These are phyloP conservation scores for Plasmodium cynomolgi DNA, from an alignment of 169 alveolate species.

Conservation along the genomic window DNA sequence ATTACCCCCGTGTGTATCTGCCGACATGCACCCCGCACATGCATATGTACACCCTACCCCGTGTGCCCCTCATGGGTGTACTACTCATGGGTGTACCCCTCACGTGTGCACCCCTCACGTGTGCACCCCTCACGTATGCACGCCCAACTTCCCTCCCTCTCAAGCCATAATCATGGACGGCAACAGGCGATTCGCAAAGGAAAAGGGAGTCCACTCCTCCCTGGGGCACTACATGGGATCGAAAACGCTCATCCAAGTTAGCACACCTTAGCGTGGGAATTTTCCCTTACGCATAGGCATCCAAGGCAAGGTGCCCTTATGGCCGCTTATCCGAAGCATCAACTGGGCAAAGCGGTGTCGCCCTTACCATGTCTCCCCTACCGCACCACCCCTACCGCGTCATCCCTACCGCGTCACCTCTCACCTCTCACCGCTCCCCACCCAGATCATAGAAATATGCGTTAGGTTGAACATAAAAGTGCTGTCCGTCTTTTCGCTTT, in stretches of 20 bases:
- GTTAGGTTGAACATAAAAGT: constrained; percentile 81
- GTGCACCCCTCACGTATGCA: neutral
- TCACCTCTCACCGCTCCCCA: neutral
- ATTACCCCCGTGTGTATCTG: neutral
- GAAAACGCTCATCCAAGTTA: constrained; percentile 71
- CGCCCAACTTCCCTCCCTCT: constrained; percentile 57
- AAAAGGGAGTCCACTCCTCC: constrained; percentile 74
- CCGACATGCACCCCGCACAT: neutral
- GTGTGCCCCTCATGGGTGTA: neutral
- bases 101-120: neutral
- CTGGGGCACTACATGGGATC: constrained; percentile 85
- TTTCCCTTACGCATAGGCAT: neutral
- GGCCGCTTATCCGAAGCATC: neutral
- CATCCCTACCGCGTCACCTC: neutral
- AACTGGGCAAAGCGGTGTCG: neutral
- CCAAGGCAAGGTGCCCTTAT: neutral
- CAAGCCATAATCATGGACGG: constrained; percentile 93
- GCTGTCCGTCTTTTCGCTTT: constrained; percentile 89
- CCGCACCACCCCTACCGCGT: neutral
- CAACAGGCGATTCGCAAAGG: constrained; percentile 90
- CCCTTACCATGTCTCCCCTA: neutral
- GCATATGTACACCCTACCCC: neutral
- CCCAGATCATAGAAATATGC: constrained; percentile 84
- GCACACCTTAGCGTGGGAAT: neutral
- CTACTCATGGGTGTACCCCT: neutral